Base-by-base conservation (phyloP, 2,329 filamentous ascomycete species). In the Colletotrichum sp. region DNA sequence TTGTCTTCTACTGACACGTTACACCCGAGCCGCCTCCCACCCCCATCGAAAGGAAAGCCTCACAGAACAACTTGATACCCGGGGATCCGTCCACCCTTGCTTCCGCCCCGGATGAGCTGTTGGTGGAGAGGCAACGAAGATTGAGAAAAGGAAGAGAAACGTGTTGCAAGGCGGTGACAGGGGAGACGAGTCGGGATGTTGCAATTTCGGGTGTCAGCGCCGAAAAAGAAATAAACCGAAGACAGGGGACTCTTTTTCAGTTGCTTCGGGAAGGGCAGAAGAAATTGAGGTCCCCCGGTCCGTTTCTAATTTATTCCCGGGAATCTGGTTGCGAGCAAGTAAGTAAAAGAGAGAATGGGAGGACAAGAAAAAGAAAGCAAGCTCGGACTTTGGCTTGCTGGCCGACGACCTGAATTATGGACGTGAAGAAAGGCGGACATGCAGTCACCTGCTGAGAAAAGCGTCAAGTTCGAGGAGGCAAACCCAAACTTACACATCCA, bases 181-280 rank as follows among this genome's bases (percentile, higher is more conserved):
- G 43, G 62, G 73, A 58, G 30, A 18, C n/a, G 32, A 66, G 21
- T 52, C 32, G 38, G 62, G 32, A 58, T 68, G 69, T 68, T 56
- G 69, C 63, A 63, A 56, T 73, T 75, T 73, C 73, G 63, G 56
- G 73, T 43, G 71, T n/a, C 68, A 38, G 16, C 48, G 55, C 68
- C 67, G 36, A 71, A 52, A 32, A 66, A 61, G 65, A 69, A 66
- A 76, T 59, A 48, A 28, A 62, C 32, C 61, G n/a, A 30, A 48
- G 14, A 67, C 66, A 75, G 62, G 63, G 73, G 55, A 52, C 18
- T 32, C 13, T 16, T 74, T 34, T 30, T 43, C 34, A 32, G 34
- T 62, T 73, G 63, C 62, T 62, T 70, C 30, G 48, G 21, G 69
- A 70, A n/a, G 56, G 36, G n/a, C 16, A 55, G 34, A 30, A 59